Evolutionary conservation across 805 yeast genomes (phyloP).

Genomic region (Metschnikowia baotianmanensis): DNA sequence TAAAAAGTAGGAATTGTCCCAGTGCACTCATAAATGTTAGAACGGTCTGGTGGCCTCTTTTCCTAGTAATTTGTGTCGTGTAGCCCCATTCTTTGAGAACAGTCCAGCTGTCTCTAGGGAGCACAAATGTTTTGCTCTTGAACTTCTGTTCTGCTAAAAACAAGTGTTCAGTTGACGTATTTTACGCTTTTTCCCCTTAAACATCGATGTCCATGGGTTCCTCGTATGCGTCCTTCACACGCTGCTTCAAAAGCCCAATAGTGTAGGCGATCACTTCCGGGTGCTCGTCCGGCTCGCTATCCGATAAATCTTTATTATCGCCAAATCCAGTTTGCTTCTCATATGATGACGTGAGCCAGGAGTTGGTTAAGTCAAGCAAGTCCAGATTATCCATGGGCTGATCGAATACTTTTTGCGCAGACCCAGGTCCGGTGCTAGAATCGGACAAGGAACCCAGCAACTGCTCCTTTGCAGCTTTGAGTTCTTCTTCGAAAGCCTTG

Average conservation of each 20-base stretch:
- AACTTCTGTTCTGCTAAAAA: no score
- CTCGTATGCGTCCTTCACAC: constrained; percentile 23
- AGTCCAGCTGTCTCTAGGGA: no score
- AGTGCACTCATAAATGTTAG: no score
- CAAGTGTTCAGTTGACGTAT: no score
- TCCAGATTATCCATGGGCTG: constrained; percentile 8
- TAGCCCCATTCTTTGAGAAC: no score
- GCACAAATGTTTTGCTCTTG: no score
- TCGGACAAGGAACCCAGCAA: constrained; percentile 1
- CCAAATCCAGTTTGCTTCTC: constrained; percentile 8
- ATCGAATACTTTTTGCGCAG: not conserved
- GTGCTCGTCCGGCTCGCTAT: constrained; percentile 18
- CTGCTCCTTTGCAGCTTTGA: constrained; percentile 14
- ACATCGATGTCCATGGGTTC: constrained; percentile 3
- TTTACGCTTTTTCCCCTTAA: no score
- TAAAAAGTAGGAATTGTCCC: no score
- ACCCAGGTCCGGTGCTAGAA: not conserved
- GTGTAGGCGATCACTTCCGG: constrained; percentile 23
- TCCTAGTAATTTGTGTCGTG: no score
- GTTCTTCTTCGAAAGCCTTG: constrained; percentile 23
- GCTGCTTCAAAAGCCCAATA: constrained; percentile 28
- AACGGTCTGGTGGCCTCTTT: no score
- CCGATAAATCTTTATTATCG: constrained; percentile 11
- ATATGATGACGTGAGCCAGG: constrained; percentile 17
- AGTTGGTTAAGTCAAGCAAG: constrained; percentile 10